A percentile compares a stretch with the other conserved stretches of the same genome.
phyloP scores from a whole-genome alignment of 2,329 filamentous ascomycete species.

The Plectosphaerella sp. region DNA sequence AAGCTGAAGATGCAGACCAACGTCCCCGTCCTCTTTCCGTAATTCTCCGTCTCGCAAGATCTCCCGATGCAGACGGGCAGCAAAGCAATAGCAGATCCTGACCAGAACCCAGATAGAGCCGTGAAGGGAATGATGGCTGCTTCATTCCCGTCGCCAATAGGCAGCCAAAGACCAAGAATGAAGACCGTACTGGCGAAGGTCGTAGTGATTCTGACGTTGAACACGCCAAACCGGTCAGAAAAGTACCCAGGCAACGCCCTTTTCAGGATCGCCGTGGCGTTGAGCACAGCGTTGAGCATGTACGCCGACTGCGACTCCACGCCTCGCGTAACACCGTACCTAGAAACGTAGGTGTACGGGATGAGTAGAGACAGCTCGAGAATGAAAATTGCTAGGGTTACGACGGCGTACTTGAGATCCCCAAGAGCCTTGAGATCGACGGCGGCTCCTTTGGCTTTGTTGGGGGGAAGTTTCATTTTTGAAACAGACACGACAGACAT shows the following conservation, averaged over 20 bases:
- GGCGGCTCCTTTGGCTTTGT: slow-evolving; percentile 32
- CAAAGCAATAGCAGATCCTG: slow-evolving; percentile 64
- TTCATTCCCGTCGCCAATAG: slow-evolving; percentile 29
- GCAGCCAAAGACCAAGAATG: slow-evolving; percentile 61
- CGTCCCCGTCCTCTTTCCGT: slow-evolving; percentile 66
- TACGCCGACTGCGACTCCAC: slow-evolving; percentile 54
- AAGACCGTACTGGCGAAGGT: slow-evolving; percentile 38
- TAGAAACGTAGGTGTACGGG: slow-evolving; percentile 65
- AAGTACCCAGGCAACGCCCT: slow-evolving; percentile 63
- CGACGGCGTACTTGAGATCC: slow-evolving; percentile 45
- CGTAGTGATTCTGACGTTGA: slow-evolving; percentile 63
- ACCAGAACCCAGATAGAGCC: slow-evolving; percentile 65
- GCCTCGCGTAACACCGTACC: slow-evolving; percentile 54
- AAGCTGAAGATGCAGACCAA: slow-evolving; percentile 66
- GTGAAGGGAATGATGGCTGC: slow-evolving; percentile 55
- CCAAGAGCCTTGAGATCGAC: slow-evolving; percentile 49
- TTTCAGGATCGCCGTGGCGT: slow-evolving; percentile 63
- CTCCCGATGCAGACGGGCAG: slow-evolving; percentile 70
- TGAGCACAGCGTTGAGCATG: slow-evolving; percentile 65
- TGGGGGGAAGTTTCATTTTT: slow-evolving; percentile 42
- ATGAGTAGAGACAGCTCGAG: slow-evolving; percentile 59
- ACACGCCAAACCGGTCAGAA: slow-evolving; percentile 64
- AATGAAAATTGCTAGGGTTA: slow-evolving; percentile 51
- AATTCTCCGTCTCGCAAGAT: slow-evolving; percentile 63
- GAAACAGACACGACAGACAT: slow-evolving; percentile 19